These are phyloP conservation scores for Aureobasidium sp. DNA, from an alignment of 2,329 filamentous ascomycete genomes.

Conservation along the genomic window DNA sequence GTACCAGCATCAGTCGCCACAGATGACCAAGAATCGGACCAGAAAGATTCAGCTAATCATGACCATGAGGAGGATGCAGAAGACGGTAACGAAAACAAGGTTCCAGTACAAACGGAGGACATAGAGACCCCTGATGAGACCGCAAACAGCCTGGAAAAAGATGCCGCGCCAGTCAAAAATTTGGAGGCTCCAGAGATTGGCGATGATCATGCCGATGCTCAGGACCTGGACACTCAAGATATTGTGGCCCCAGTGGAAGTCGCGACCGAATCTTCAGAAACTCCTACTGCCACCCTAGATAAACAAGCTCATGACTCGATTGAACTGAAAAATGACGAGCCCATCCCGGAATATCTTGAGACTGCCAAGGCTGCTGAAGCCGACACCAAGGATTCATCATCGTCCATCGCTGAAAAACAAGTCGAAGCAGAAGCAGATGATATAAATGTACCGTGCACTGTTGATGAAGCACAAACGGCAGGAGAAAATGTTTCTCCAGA, in stretches of 20 bases:
- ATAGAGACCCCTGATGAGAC: background rate
- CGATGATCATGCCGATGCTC: background rate
- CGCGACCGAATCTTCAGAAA: background rate
- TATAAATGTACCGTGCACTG: too few relatives aligned
- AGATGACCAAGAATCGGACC: background rate
- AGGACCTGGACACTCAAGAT: background rate
- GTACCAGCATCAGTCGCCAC: background rate
- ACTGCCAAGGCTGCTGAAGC: too few relatives aligned
- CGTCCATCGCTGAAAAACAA: background rate
- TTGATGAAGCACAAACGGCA: too few relatives aligned
- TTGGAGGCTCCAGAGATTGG: background rate
- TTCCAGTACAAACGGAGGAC: background rate
- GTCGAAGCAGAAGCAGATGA: background rate
- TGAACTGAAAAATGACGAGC: background rate
- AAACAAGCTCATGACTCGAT: background rate
- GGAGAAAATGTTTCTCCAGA: background rate
- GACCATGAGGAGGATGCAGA: background rate
- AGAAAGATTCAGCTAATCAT: background rate
- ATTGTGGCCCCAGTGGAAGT: background rate
- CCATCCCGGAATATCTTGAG: background rate
- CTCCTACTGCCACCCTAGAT: background rate
- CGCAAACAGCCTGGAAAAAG: background rate
- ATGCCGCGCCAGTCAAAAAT: background rate
- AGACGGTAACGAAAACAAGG: background rate
- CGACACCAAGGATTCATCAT: background rate